A percentile compares a stretch with the other conserved stretches of the same genome.
Conservation (phyloP, 257 asterid species). For the Penstemon barbatus region DNA sequence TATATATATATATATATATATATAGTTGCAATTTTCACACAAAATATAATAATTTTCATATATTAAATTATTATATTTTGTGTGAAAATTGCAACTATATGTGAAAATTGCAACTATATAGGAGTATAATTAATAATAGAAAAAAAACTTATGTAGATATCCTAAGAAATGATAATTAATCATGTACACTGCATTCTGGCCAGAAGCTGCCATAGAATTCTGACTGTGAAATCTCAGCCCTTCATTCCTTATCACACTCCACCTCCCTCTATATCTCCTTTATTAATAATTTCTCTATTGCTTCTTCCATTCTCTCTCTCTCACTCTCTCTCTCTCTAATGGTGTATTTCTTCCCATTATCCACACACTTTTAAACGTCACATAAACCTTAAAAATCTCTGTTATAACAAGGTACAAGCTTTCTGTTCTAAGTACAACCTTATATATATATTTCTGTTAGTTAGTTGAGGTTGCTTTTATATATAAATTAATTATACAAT, state of each 20-base stretch:
- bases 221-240: constrained; percentile 92
- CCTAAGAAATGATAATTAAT: constrained; percentile 13
- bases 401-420: constrained; percentile 16
- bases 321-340: constrained; percentile 30
- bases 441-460: constrained; percentile 1
- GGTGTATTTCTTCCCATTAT: constrained; percentile 36
- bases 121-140: neutral
- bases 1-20: neutral
- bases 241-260: constrained; percentile 87
- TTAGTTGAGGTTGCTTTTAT: neutral
- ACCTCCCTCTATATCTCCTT: constrained; percentile 31
- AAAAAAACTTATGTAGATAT: neutral
- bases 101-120: too few relatives aligned
- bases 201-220: constrained; percentile 63
- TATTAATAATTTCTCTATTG: neutral
- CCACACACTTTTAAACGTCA: constrained; percentile 33
- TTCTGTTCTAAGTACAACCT: constrained; percentile 32
- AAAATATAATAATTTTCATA: neutral
- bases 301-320: constrained; percentile 16
- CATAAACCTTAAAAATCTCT: constrained; percentile 29
- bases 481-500: neutral
- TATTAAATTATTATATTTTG: too few relatives aligned
- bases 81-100: too few relatives aligned
- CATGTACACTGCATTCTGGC: constrained; percentile 20
- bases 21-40: neutral